phyloP scores from a whole-genome alignment of 2,329 filamentous ascomycete species.

The Lachnellula hyalina region DNA sequence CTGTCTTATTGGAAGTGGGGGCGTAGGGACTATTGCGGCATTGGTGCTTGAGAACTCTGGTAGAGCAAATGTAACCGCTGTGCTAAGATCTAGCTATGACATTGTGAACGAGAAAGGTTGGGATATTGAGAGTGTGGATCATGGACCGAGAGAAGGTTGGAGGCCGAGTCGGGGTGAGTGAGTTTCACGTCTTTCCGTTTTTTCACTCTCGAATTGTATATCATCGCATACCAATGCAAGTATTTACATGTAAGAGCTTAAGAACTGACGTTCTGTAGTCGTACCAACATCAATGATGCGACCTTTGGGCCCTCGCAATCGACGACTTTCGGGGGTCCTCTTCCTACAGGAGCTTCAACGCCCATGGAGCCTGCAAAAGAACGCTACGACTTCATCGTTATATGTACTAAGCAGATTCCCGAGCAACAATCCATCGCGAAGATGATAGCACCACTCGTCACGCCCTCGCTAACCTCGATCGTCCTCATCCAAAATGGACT shows the following conservation, averaged over 20 bases:
- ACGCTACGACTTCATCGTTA: constrained; percentile 19
- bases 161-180: constrained; percentile 15
- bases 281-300: constrained; percentile 10
- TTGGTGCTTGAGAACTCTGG: constrained; percentile 17
- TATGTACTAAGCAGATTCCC: constrained; percentile 20
- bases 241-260: too few relatives aligned
- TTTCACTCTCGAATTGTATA: too few relatives aligned
- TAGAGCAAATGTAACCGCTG: constrained; percentile 17
- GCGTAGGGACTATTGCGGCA: constrained; percentile 21
- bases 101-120: constrained; percentile 19
- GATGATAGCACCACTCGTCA: constrained; percentile 16
- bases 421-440: constrained; percentile 14
- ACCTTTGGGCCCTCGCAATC: not conserved
- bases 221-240: too few relatives aligned
- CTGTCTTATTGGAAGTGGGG: constrained; percentile 18
- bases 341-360: constrained; percentile 13
- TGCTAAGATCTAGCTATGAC: constrained; percentile 18
- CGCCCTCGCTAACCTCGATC: constrained; percentile 13
- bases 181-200: not conserved
- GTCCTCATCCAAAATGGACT: constrained; percentile 24
- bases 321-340: not conserved
- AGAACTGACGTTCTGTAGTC: not conserved
- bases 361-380: constrained; percentile 10
- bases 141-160: constrained; percentile 19
- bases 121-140: constrained; percentile 23